These are phyloP conservation scores for Euphrasia arctica DNA, from an alignment of 305 asterid species.

Conservation along the genomic window DNA sequence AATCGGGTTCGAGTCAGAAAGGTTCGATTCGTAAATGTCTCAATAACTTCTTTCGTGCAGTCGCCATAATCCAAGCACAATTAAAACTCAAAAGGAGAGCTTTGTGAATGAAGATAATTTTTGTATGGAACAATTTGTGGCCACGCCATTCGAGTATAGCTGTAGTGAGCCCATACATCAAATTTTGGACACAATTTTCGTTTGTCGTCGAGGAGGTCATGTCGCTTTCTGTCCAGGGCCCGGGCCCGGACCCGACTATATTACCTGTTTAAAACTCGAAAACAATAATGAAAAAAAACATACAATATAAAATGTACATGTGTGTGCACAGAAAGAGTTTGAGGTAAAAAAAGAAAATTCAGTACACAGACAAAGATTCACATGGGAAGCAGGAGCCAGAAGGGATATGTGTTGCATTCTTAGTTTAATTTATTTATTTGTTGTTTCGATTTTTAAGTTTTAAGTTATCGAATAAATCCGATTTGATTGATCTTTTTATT, in stretches of 20 bases:
- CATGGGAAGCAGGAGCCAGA: slow-evolving; percentile 28
- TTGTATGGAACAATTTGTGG: background rate
- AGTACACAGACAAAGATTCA: slow-evolving; percentile 22
- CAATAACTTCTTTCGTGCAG: no score
- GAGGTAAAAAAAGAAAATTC: background rate
- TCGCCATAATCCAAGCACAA: no score
- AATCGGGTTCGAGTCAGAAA: background rate
- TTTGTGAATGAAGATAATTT: background rate
- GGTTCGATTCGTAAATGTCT: background rate
- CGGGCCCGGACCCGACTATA: no score
- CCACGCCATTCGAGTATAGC: background rate
- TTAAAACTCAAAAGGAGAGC: background rate
- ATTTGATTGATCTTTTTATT: no score
- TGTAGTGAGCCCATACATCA: background rate
- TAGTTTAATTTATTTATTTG: background rate
- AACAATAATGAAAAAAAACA: no score
- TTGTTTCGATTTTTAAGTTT: no score
- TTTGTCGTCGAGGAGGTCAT: background rate
- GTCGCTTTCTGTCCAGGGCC: no score
- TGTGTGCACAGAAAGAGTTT: no score
- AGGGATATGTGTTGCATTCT: background rate
- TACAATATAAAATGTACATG: no score
- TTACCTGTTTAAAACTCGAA: no score
- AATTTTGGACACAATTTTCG: background rate
- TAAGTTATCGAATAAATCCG: no score